These are phyloP conservation scores for Amylostereum areolatum DNA, from an alignment of 1,284 basidiomycete species.

Conservation along the genomic window DNA sequence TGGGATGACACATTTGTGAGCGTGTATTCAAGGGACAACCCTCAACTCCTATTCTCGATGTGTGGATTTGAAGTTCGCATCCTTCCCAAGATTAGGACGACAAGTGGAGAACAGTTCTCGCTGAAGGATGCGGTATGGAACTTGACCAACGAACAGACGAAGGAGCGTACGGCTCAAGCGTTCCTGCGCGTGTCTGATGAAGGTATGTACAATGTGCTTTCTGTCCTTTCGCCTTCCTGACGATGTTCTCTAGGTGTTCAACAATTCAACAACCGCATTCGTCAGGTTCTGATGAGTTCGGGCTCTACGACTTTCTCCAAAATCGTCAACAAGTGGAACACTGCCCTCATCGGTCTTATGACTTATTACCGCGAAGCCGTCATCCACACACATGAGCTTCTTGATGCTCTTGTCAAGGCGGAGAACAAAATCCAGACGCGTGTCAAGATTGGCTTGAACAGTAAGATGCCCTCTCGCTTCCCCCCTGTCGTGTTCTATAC, in stretches of 20 bases:
- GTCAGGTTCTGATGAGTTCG: constrained; percentile 98
- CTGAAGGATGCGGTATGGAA: constrained; percentile 98
- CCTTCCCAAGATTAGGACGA: constrained; percentile 90
- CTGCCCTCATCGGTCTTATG: constrained; percentile 90
- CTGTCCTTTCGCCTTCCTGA: constrained; percentile 7
- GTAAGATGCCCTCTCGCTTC: constrained; percentile 99
- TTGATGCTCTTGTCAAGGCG: constrained; percentile 92
- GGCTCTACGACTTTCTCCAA: constrained; percentile 99
- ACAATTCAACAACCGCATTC: constrained; percentile 93
- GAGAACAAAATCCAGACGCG: constrained; percentile 99
- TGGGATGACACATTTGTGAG: constrained; percentile 98
- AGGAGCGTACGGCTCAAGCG: constrained; percentile 96
- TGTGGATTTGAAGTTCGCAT: constrained; percentile 97
- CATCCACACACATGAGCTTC: constrained; percentile 93
- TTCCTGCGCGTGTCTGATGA: constrained; percentile 97
- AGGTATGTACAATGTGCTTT: constrained; percentile 31
- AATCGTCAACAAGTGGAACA: constrained; percentile 99
- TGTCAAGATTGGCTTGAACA: constrained; percentile 98
- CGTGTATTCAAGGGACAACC: constrained; percentile 97
- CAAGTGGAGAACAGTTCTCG: constrained; percentile 94
- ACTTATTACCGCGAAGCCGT: constrained; percentile 99
- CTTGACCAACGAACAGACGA: constrained; percentile 91
- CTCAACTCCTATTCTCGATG: constrained; percentile 98
- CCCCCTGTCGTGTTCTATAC: constrained; percentile 97
- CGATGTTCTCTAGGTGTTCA: constrained; percentile 62